Percentiles rank a stretch among this genome's conserved stretches.
Evolutionary conservation across 225 moss, liverwort and hornwort species (phyloP).

Genomic region (Marchantia paleacea): DNA sequence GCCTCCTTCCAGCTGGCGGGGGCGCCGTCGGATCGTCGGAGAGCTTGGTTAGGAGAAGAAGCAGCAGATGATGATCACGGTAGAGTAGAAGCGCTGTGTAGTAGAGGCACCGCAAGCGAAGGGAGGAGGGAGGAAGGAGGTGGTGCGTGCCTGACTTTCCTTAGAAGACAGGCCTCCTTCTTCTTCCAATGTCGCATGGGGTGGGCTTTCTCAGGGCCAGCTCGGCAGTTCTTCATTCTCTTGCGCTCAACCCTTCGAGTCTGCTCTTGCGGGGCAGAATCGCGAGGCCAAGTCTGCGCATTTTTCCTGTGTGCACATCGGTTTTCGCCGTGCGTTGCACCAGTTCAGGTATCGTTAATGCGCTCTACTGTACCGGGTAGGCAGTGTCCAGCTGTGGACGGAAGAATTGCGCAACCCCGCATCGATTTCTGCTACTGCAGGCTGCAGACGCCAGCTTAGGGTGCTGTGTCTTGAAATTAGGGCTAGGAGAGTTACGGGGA

Average conservation of each 20-base stretch:
- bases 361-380: background rate
- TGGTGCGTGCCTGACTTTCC: background rate
- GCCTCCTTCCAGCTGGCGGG: background rate
- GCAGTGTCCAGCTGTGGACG: too few species aligned
- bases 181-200: slow-evolving; percentile 21
- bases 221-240: slow-evolving; percentile 16
- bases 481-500: background rate
- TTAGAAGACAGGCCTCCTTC: background rate
- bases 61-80: background rate
- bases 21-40: background rate
- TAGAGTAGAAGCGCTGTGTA: background rate
- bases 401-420: background rate
- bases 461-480: background rate
- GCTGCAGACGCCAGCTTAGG: background rate
- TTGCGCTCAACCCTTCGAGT: slow-evolving; percentile 10
- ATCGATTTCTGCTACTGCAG: background rate
- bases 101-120: slow-evolving; percentile 8
- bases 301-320: background rate
- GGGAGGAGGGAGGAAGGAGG: too few species aligned
- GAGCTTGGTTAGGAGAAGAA: too few species aligned
- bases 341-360: slow-evolving; percentile 6
- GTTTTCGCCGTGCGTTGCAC: slow-evolving; percentile 19
- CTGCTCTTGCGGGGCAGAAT: slow-evolving; percentile 17
- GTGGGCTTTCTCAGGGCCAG: slow-evolving; percentile 24
- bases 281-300: slow-evolving; percentile 4